Evolutionary conservation across 495 filamentous ascomycete genomes (phyloP).

Genomic region (Podospora comata): DNA sequence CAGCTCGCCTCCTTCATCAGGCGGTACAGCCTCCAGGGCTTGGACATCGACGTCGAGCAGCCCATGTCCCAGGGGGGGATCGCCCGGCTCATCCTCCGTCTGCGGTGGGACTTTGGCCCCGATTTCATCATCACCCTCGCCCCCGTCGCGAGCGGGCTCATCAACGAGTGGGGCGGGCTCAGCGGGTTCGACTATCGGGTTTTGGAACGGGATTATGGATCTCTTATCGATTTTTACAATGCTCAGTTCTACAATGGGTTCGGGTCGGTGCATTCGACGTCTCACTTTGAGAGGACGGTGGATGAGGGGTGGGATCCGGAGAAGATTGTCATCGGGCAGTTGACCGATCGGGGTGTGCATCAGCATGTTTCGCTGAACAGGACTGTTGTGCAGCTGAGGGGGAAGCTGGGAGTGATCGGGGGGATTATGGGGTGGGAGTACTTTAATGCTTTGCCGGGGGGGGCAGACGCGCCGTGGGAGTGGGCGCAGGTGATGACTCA

Average conservation of each 20-base stretch:
- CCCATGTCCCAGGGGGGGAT: conserved; percentile 67
- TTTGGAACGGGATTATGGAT: conserved; percentile 48
- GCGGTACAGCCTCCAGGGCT: conserved; percentile 58
- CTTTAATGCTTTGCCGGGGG: conserved; percentile 66
- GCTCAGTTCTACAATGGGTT: conserved; percentile 83
- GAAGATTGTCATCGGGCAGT: conserved; percentile 67
- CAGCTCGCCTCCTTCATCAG: conserved; percentile 60
- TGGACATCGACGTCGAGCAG: conserved; percentile 86
- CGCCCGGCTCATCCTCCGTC: conserved; percentile 64
- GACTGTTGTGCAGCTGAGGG: conserved; percentile 46
- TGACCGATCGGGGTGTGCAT: conserved; percentile 57
- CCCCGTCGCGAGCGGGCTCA: conserved; percentile 71
- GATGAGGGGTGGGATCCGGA: conserved; percentile 58
- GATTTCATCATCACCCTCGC: conserved; percentile 73
- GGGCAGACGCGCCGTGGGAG: conserved; percentile 58
- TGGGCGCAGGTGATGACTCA: conserved; percentile 64
- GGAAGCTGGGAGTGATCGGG: conserved; percentile 61
- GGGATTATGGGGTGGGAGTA: conserved; percentile 90
- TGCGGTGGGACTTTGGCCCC: conserved; percentile 68
- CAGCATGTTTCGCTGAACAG: conserved; percentile 47
- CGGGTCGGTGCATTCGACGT: conserved; percentile 58
- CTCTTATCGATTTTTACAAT: conserved; percentile 70
- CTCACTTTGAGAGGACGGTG: conserved; percentile 63
- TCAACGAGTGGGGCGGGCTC: conserved; percentile 50
- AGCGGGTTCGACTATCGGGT: conserved; percentile 71